Evolutionary conservation across 352 stramenopile species (phyloP).

Genomic region (Thalassiosira pacifica): DNA sequence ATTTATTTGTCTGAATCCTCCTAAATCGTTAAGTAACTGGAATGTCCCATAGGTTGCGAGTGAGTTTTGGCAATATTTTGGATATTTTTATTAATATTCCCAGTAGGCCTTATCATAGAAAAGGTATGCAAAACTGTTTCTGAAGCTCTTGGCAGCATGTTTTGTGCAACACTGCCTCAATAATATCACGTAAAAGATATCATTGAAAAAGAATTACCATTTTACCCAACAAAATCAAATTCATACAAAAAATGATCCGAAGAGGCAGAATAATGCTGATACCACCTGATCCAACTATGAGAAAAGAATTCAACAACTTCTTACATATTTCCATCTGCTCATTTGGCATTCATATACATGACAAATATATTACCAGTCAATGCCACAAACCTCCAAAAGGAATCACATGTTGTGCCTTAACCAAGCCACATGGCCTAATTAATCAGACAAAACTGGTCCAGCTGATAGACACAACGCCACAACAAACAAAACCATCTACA

Average conservation of each 20-base stretch:
- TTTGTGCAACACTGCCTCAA: conserved; percentile 19
- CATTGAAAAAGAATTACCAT: conserved; percentile 47
- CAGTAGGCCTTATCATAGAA: conserved; percentile 12
- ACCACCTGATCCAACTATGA: conserved; percentile 26
- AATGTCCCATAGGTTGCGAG: no score
- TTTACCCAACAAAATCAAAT: conserved; percentile 24
- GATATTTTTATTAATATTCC: no score
- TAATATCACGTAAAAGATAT: conserved; percentile 49
- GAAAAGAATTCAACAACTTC: conserved; percentile 30
- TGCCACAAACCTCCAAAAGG: conserved; percentile 46
- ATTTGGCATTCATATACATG: conserved; percentile 36
- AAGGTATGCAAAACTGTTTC: conserved; percentile 38
- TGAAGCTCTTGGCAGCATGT: conserved; percentile 42
- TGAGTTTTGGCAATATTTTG: no score
- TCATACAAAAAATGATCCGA: background rate
- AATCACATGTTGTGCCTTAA: conserved; percentile 27
- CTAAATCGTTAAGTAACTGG: no score
- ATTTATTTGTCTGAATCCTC: no score
- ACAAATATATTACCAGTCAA: background rate
- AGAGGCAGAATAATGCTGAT: conserved; percentile 27
- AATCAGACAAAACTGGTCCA: conserved; percentile 32
- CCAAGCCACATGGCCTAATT: conserved; percentile 29
- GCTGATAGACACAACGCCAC: conserved; percentile 28
- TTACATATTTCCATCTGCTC: conserved; percentile 8
- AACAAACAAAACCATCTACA: background rate